phyloP scores from a whole-genome alignment of 192 early-diverging fungal species.

The Rhizoclosmatium sp. region DNA sequence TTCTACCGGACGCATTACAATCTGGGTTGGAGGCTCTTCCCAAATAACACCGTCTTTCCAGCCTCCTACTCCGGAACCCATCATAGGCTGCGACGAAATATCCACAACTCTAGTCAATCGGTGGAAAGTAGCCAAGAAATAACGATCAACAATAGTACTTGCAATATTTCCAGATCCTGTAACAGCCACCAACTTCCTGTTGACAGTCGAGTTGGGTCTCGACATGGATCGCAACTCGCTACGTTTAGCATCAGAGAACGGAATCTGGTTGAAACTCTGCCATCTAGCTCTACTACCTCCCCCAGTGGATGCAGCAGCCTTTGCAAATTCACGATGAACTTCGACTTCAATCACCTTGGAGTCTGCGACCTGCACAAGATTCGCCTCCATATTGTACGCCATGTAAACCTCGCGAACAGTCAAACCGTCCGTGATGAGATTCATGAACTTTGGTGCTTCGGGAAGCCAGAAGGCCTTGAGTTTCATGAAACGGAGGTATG shows the following conservation, averaged over 20 bases:
- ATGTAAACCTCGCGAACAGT: conserved; percentile 62
- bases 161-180: conserved; percentile 33
- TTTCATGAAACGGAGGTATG: conserved; percentile 73
- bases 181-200: conserved; percentile 65
- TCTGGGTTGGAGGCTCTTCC: conserved; percentile 53
- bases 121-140: conserved; percentile 63
- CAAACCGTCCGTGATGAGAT: conserved; percentile 64
- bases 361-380: conserved; percentile 61
- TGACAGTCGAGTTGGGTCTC: conserved; percentile 53
- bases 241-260: conserved; percentile 59
- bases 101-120: conserved; percentile 60
- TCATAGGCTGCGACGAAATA: conserved; percentile 57
- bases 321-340: conserved; percentile 60
- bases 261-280: conserved; percentile 67
- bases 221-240: conserved; percentile 46
- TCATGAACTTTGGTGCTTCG: conserved; percentile 64
- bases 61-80: conserved; percentile 62
- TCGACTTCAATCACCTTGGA: conserved; percentile 60
- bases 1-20: conserved; percentile 58
- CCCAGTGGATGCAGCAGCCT: conserved; percentile 18
- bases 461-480: conserved; percentile 73
- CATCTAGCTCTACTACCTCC: conserved; percentile 47
- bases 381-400: conserved; percentile 62
- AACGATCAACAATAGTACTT: conserved; percentile 44
- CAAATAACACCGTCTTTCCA: conserved; percentile 64